Evolutionary conservation across 805 yeast genomes (phyloP).

Genomic region (Diddensiella caesifluorescens): DNA sequence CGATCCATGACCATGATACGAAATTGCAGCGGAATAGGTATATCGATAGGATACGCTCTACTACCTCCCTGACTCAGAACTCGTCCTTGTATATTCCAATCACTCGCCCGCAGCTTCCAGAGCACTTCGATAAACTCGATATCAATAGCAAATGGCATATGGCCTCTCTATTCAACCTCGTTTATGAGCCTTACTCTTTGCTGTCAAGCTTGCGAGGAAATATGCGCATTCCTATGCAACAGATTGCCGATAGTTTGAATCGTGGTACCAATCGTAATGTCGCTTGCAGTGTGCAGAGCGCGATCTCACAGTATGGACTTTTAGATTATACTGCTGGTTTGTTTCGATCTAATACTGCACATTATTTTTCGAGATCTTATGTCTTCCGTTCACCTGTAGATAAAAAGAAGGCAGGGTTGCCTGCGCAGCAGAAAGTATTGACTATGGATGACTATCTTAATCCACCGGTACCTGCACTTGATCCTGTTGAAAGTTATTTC

Average conservation of each 20-base stretch:
- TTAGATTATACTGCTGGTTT: background rate
- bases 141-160: slow-evolving; percentile 40
- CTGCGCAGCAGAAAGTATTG: no score
- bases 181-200: slow-evolving; percentile 43
- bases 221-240: slow-evolving; percentile 38
- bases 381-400: background rate
- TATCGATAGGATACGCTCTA: slow-evolving; percentile 43
- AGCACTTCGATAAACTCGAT: slow-evolving; percentile 19
- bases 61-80: slow-evolving; percentile 41
- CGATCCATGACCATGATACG: slow-evolving; percentile 29
- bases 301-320: slow-evolving; percentile 4
- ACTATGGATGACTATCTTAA: slow-evolving; percentile 4
- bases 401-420: slow-evolving; percentile 1
- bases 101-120: slow-evolving; percentile 24
- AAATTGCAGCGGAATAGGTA: slow-evolving; percentile 19
- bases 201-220: slow-evolving; percentile 36
- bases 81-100: slow-evolving; percentile 58
- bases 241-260: slow-evolving; percentile 40
- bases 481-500: slow-evolving; percentile 11
- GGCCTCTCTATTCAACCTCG: slow-evolving; percentile 35
- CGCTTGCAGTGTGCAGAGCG: slow-evolving; percentile 37
- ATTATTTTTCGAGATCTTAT: background rate
- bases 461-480: background rate
- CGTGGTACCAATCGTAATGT: slow-evolving; percentile 43
- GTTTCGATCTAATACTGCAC: background rate